Evolutionary conservation across 2,329 filamentous ascomycete species (phyloP), one percentile per base, ranked within the genome.

Genomic region (Sporothrix pallida): DNA sequence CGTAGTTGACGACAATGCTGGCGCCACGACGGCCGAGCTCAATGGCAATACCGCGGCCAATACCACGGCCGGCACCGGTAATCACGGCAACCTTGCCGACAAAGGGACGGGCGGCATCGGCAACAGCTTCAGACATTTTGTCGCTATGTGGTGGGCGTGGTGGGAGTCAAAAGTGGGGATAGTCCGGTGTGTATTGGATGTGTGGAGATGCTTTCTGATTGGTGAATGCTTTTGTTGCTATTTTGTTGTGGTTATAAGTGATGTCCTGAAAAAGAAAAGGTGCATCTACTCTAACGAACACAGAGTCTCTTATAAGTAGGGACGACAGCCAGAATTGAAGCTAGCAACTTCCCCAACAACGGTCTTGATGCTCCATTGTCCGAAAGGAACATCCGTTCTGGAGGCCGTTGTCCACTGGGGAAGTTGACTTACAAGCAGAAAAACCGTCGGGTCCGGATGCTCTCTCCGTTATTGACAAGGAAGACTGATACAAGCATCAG

Each of bases 1-100:
- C 83, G 81, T 93, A 93, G 84, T 92, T 93, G 80, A 93, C 86
- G 37, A 92, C 85, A 71, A 93, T 85, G 72, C 85, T 88, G 78
- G 87, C 88, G 56, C 90, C 90, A 76, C 89, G 89, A 79, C 87
- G 86, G 80, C 87, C 90, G 56, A 92, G 88, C 81, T 92, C 90
- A 72, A 91, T 84, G 76, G 90, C 90, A 71, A 91, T 91, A 71
- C 89, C 89, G 71, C 85, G 83, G 54, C 90, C 90, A 78, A 92
- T 92, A 73, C 91, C 91, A 50, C 90, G 89, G 71, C 89, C 89
- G 68, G 87, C 83, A 56, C 88, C 90, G 17, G 90, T 92, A 80
- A 92, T 85, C 76, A 92, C 85, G 73, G 89, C 86, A 31, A 87
- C 84, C 80, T 87, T 87, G 77, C 84, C 85, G 54, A 82, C 81